A percentile compares a stretch with the other conserved stretches of the same genome.
Evolutionary conservation across 192 early-diverging fungal species (phyloP).

Genomic region (Obelidium mucronatum): DNA sequence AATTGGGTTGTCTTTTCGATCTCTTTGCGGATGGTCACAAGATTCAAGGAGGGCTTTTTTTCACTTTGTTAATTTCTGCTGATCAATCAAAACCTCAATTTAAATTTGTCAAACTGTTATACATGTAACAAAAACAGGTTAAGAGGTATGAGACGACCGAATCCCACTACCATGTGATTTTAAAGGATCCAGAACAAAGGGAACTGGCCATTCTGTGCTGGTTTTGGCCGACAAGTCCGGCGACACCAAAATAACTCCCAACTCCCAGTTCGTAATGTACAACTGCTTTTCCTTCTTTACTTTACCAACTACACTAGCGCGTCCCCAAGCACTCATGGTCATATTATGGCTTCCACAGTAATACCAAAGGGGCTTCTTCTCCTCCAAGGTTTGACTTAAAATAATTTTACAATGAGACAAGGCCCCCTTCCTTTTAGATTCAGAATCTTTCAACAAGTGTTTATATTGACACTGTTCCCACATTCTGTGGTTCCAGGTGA

Average conservation of each 20-base stretch:
- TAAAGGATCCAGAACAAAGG: not conserved
- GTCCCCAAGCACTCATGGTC: conserved; percentile 34
- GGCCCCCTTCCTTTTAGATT: conserved; percentile 23
- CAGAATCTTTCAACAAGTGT: conserved; percentile 24
- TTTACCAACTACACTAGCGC: not conserved
- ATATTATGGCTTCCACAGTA: conserved; percentile 35
- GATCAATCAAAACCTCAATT: too few species aligned
- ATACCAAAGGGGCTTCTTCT: not conserved
- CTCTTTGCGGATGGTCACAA: too few species aligned
- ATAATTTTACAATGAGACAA: conserved; percentile 42
- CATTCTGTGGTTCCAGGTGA: conserved; percentile 23
- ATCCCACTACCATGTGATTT: not conserved
- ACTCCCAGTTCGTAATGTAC: conserved; percentile 26
- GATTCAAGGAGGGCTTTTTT: too few species aligned
- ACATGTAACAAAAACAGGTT: not conserved
- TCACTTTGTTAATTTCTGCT: too few species aligned
- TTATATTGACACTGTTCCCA: conserved; percentile 11
- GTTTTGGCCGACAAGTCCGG: too few species aligned
- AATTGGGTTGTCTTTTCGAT: too few species aligned
- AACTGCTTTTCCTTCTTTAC: conserved; percentile 9
- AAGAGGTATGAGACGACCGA: not conserved
- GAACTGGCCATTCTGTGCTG: too few species aligned
- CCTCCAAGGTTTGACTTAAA: not conserved
- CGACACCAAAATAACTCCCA: conserved; percentile 5
- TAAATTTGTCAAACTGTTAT: not conserved